Conservation (phyloP, 2,329 filamentous ascomycete genomes). For the Talaromyces sp. region DNA sequence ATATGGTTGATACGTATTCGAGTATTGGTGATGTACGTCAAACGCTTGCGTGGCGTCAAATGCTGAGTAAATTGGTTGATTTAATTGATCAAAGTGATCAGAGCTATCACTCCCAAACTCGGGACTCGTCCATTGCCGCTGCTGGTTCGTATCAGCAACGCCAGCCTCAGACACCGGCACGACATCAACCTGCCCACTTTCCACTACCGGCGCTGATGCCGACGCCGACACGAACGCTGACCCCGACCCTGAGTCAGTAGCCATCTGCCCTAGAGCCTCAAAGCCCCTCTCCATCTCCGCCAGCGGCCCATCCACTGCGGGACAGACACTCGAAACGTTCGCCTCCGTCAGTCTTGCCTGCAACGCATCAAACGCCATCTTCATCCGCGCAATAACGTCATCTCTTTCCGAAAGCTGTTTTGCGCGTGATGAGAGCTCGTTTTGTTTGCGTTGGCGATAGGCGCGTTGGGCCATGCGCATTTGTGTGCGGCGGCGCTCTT, state of each 20-base stretch:
- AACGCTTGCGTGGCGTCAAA: not conserved
- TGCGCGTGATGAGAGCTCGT: conserved; percentile 19
- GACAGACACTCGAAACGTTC: not conserved
- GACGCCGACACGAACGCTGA: no score
- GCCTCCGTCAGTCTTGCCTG: not conserved
- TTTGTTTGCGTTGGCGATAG: conserved; percentile 25
- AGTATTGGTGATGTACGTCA: not conserved
- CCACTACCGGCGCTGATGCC: not conserved
- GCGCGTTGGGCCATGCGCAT: conserved; percentile 25
- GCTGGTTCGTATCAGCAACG: not conserved
- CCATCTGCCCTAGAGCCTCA: conserved; percentile 4
- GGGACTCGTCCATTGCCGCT: not conserved
- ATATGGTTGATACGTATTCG: not conserved
- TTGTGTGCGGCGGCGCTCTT: conserved; percentile 18
- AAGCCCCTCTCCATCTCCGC: conserved; percentile 5
- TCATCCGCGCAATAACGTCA: conserved; percentile 3
- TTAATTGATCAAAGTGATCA: not conserved
- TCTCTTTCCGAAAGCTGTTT: conserved; percentile 11
- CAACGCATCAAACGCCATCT: conserved; percentile 6
- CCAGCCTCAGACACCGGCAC: not conserved
- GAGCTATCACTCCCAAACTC: not conserved
- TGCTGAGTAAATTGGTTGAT: not conserved
- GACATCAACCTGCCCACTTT: not conserved
- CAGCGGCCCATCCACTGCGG: conserved; percentile 2
- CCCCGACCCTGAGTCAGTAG: not conserved